These are phyloP conservation scores for Hymenoscyphus fraxineus DNA, from an alignment of 2,329 filamentous ascomycete species.

Conservation along the genomic window DNA sequence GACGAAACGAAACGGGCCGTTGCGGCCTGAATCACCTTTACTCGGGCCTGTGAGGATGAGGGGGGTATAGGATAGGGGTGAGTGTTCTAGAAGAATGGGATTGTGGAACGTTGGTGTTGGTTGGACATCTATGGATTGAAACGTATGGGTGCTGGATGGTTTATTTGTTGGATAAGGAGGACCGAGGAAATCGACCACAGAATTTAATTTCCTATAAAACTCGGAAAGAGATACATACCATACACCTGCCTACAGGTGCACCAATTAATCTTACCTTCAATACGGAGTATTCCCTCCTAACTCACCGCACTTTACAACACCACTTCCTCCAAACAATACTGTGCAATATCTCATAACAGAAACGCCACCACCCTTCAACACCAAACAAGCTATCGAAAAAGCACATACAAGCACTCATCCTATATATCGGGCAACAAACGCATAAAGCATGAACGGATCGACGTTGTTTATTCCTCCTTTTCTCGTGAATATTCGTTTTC, in stretches of 20 bases:
- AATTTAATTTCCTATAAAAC: background rate
- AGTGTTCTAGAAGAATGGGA: background rate
- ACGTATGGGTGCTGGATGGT: background rate
- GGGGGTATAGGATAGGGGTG: background rate
- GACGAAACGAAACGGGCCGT: slow-evolving; percentile 5
- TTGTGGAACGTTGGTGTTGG: background rate
- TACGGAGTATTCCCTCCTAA: background rate
- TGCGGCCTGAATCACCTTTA: background rate
- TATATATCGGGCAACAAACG: background rate
- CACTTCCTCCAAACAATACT: background rate
- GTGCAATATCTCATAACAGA: too few species aligned
- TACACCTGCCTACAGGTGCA: background rate
- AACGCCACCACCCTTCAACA: background rate
- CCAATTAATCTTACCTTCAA: background rate
- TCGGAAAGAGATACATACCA: too few species aligned
- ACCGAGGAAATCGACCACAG: background rate
- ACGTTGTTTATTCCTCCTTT: background rate
- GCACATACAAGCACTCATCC: background rate
- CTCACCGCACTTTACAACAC: background rate
- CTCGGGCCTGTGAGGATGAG: background rate
- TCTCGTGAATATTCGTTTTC: too few species aligned
- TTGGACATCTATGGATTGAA: background rate
- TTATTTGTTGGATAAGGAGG: background rate
- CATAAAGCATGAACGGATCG: background rate
- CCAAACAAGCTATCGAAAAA: background rate